phyloP scores from a whole-genome alignment of 2,329 filamentous ascomycete genomes.

The Lasiodiplodia gonubiensis region DNA sequence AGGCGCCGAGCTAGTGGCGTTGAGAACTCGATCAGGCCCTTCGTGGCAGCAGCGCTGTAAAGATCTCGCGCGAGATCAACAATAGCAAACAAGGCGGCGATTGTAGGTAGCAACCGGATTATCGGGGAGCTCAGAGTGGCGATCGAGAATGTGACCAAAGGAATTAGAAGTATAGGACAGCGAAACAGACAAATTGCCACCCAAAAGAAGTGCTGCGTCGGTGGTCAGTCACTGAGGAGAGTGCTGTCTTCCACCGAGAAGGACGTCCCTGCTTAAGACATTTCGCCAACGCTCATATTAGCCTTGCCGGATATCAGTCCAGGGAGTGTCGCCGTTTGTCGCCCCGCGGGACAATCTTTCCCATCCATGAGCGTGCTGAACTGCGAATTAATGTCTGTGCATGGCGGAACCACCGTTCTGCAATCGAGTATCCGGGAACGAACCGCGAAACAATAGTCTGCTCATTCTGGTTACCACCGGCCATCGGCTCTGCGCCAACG shows the following conservation, averaged over 20 bases:
- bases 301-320: conserved; percentile 14
- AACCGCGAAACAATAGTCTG: conserved; percentile 3
- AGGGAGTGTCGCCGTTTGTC: conserved; percentile 15
- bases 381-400: conserved; percentile 23
- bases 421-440: conserved; percentile 26
- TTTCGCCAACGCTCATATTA: conserved; percentile 14
- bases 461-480: conserved; percentile 18
- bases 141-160: not conserved
- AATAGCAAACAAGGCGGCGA: conserved; percentile 17
- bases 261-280: conserved; percentile 1
- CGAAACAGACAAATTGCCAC: conserved; percentile 13
- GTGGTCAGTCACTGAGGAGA: not conserved
- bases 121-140: not conserved
- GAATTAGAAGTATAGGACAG: conserved; percentile 5
- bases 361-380: conserved; percentile 11
- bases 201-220: conserved; percentile 16
- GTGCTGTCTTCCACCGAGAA: not conserved
- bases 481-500: not conserved
- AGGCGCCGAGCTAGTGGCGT: not conserved
- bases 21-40: not conserved
- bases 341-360: conserved; percentile 16
- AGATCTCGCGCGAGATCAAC: not conserved
- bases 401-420: conserved; percentile 15
- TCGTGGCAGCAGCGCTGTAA: not conserved
- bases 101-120: conserved; percentile 1